Base-by-base conservation (phyloP, 1,139 yeast genomes). In the Geotrichum klebahnii region DNA sequence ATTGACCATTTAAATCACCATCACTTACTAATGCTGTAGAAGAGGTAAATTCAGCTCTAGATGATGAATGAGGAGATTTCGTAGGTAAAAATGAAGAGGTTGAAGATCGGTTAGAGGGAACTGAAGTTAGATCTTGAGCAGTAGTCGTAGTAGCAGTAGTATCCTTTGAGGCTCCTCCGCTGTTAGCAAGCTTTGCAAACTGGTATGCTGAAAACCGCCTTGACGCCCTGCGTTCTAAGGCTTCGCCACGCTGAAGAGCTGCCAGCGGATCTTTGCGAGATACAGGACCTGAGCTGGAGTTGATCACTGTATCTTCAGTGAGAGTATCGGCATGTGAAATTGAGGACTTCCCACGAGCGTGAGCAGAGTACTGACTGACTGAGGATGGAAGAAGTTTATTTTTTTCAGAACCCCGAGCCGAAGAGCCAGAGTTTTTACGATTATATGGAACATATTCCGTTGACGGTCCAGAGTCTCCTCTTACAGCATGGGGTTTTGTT, bases 191-290 rank as follows among this genome's bases (percentile, higher is more conserved):
- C 60, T 84, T 85, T 1, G 95, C 90, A 67, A 83, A 84, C 62
- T 90, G 97, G 57, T 89, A 90, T 0, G 97, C 96, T 24, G 96
- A 87, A 63, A 84, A 90, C 54, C 97, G 72, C 58, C 87, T 78
- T 0, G 97, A 89, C 0, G 97, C 98, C 55, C 97, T 77, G 57
- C 98, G 76, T 68, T 85, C 95, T 40, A 92, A 69, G 1, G 84
- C 84, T 51, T 84, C 85, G 1, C 90, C 87, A 43, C 82, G 80
- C 61, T 89, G 95, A 20, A 90, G 72, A 58, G 85, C 87, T 0
- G 81, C 74, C 23, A 89, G 70, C 0, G 96, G 89, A 57, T 81
- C 83, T 32, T 39, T 44, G 12, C 23, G 46, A 3, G 51, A 17
- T 22, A 16, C 22, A 5, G 34, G 32, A 10, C 32, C 49, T 9